Conservation (phyloP, 148 eudicot species). For the Vaccinium myrtillus region DNA sequence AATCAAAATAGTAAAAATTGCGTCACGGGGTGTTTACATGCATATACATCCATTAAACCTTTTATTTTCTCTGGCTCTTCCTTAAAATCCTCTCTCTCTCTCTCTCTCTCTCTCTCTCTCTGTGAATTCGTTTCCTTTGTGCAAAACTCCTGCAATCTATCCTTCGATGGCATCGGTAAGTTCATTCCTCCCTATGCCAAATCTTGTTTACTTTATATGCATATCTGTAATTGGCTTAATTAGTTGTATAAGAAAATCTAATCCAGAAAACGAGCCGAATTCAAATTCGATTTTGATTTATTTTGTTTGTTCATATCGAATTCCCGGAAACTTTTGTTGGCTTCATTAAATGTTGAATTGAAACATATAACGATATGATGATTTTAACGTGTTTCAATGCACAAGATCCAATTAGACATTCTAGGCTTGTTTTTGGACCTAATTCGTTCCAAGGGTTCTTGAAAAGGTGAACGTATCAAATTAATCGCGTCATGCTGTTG, state of each 20-base stretch:
- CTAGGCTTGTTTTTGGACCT: not conserved
- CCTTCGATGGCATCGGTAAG: slow-evolving; percentile 41
- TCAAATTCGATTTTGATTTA: not conserved
- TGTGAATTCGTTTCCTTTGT: slow-evolving; percentile 6
- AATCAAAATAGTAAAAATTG: not conserved
- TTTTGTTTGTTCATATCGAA: not conserved
- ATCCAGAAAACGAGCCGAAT: not conserved
- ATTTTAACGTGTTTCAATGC: too few relatives aligned
- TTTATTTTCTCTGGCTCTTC: not conserved
- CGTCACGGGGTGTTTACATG: not conserved
- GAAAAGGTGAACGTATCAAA: not conserved
- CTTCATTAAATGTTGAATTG: not conserved
- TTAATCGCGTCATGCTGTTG: not conserved
- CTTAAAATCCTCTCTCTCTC: slow-evolving; percentile 14
- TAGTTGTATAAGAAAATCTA: too few relatives aligned
- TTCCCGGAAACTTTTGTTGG: not conserved
- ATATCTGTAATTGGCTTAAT: not conserved
- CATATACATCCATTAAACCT: not conserved
- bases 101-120: slow-evolving; percentile 2
- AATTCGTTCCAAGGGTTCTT: not conserved
- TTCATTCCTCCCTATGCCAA: not conserved
- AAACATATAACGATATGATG: not conserved
- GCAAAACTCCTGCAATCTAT: slow-evolving; percentile 20
- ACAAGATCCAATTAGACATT: not conserved
- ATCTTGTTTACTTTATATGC: not conserved